phyloP scores from a whole-genome alignment of 2,329 filamentous ascomycete species.

The Sporothrix luriei region DNA sequence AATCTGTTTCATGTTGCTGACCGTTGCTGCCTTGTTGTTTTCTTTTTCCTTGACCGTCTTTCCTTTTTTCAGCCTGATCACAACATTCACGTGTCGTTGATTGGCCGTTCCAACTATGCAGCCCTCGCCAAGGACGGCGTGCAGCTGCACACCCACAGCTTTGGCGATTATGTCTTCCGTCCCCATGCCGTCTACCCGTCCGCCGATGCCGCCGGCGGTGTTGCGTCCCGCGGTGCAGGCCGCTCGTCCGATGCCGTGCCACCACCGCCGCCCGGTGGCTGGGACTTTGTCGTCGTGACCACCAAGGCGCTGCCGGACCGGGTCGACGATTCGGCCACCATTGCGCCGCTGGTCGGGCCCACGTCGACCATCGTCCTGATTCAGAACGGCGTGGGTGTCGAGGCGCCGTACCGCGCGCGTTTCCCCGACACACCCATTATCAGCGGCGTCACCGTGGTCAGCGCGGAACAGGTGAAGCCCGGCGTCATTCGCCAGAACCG shows the following conservation, averaged over 20 bases:
- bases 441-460: slow-evolving; percentile 69
- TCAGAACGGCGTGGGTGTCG: slow-evolving; percentile 72
- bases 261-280: slow-evolving; percentile 34
- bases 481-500: slow-evolving; percentile 70
- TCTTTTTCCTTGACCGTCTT: slow-evolving; percentile 14
- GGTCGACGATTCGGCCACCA: slow-evolving; percentile 62
- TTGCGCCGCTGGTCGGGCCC: slow-evolving; percentile 61
- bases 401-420: slow-evolving; percentile 63
- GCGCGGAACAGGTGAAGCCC: slow-evolving; percentile 65
- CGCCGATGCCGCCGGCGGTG: slow-evolving; percentile 49
- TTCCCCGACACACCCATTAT: slow-evolving; percentile 65
- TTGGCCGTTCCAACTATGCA: slow-evolving; percentile 73
- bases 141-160: slow-evolving; percentile 64
- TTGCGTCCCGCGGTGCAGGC: slow-evolving; percentile 25
- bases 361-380: slow-evolving; percentile 65
- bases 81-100: slow-evolving; percentile 65
- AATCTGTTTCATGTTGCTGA: not conserved
- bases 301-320: slow-evolving; percentile 70
- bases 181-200: slow-evolving; percentile 65
- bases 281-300: slow-evolving; percentile 68
- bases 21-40: slow-evolving; percentile 1
- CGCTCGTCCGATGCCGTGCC: slow-evolving; percentile 29
- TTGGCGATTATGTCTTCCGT: slow-evolving; percentile 66
- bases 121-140: slow-evolving; percentile 65
- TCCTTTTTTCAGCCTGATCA: slow-evolving; percentile 47